phyloP scores from a whole-genome alignment of 371 early-diverging fungal species.

The Nematocida homosporus region DNA sequence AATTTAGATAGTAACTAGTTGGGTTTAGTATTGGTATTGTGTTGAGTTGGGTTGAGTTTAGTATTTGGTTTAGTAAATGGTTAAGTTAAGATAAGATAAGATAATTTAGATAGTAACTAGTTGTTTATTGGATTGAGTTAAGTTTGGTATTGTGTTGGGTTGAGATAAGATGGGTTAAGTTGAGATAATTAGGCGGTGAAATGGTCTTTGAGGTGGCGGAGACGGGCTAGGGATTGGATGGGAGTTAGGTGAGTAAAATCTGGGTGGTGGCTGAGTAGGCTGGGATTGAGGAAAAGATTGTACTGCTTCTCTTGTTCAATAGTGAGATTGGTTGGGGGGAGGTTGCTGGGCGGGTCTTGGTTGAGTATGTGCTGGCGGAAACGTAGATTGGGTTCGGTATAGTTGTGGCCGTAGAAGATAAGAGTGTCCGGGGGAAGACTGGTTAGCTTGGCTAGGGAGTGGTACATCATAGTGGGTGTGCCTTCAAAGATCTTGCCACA shows the following conservation, averaged over 20 bases:
- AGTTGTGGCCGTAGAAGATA: slow-evolving; percentile 68
- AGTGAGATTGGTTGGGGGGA: slow-evolving; percentile 39
- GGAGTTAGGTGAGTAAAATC: slow-evolving; percentile 30
- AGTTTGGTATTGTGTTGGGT: too few species aligned
- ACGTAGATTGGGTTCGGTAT: slow-evolving; percentile 52
- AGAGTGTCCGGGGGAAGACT: slow-evolving; percentile 31
- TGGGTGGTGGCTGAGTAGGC: neutral
- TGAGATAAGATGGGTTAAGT: too few species aligned
- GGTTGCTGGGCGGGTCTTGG: neutral
- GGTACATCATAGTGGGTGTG: slow-evolving; percentile 58
- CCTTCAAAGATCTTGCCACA: slow-evolving; percentile 67
- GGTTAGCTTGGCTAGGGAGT: slow-evolving; percentile 44
- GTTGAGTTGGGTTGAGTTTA: too few species aligned
- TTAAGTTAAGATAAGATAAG: too few species aligned
- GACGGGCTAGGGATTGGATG: neutral
- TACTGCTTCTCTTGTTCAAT: slow-evolving; percentile 55
- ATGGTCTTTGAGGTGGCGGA: slow-evolving; percentile 18
- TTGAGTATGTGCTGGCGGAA: slow-evolving; percentile 43
- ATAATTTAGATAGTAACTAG: too few species aligned
- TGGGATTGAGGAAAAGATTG: slow-evolving; percentile 58
- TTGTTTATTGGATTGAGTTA: too few species aligned
- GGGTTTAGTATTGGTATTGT: too few species aligned
- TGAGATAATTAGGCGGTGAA: too few species aligned
- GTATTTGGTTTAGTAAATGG: too few species aligned
- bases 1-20: too few species aligned